A percentile compares a stretch with the other conserved stretches of the same genome.
Evolutionary conservation across 768 basidiomycete genomes (phyloP).

Genomic region (Mycena belliarum): DNA sequence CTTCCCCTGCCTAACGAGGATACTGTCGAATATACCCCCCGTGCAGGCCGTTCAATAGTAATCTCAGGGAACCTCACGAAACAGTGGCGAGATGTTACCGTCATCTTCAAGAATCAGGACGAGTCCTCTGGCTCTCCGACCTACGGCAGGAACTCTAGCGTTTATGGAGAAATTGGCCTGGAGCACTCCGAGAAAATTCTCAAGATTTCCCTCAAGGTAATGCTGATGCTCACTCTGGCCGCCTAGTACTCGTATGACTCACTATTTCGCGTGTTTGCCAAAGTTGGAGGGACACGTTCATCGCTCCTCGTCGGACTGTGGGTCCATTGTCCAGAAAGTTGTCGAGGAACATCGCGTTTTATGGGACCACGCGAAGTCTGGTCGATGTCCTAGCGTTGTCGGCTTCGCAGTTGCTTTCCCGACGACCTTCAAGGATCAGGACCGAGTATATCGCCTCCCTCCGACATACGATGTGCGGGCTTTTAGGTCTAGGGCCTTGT

Average conservation of each 20-base stretch:
- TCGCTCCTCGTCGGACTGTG: constrained; percentile 38
- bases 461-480: constrained; percentile 37
- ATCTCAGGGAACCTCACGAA: constrained; percentile 30
- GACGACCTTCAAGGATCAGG: constrained; percentile 30
- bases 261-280: neutral
- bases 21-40: constrained; percentile 40
- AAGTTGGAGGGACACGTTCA: constrained; percentile 39
- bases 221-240: no score
- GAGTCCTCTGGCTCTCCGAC: constrained; percentile 27
- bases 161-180: constrained; percentile 39
- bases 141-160: constrained; percentile 36
- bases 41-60: constrained; percentile 25
- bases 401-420: constrained; percentile 41
- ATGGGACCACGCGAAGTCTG: constrained; percentile 29
- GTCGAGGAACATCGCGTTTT: constrained; percentile 31
- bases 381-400: constrained; percentile 38
- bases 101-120: constrained; percentile 41
- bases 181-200: constrained; percentile 31
- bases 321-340: constrained; percentile 29
- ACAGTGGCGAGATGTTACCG: constrained; percentile 35
- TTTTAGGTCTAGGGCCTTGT: neutral
- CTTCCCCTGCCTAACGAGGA: constrained; percentile 32
- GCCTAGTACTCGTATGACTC: neutral
- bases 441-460: constrained; percentile 33
- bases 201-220: constrained; percentile 40